phyloP scores from a whole-genome alignment of 495 filamentous ascomycete species.

The Hypoxylon lenormandii region DNA sequence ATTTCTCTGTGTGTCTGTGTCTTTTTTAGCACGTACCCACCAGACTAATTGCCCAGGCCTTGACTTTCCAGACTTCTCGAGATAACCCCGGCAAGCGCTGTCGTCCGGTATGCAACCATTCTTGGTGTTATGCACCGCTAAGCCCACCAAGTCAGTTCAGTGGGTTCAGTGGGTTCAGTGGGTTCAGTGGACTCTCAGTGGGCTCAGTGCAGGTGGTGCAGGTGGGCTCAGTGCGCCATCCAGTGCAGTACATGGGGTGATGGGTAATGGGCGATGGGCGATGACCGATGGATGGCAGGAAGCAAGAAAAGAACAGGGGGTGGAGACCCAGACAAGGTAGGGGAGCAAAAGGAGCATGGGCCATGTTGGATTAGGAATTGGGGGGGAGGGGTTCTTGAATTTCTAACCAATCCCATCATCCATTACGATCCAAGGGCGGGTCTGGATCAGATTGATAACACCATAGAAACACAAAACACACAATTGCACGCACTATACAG shows the following conservation, averaged over 20 bases:
- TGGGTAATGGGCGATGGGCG: conserved; percentile 34
- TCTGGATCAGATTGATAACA: conserved; percentile 38
- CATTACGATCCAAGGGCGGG: not conserved
- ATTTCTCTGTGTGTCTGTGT: conserved; percentile 1
- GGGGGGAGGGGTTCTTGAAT: conserved; percentile 31
- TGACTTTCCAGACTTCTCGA: conserved; percentile 21
- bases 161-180: too few relatives aligned
- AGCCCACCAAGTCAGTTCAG: conserved; percentile 1
- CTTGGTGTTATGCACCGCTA: conserved; percentile 24
- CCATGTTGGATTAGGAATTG: conserved; percentile 8
- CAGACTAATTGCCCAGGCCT: conserved; percentile 3
- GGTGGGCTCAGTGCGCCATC: conserved; percentile 11
- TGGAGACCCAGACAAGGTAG: too few relatives aligned
- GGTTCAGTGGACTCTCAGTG: too few relatives aligned
- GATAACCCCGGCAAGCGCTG: conserved; percentile 23
- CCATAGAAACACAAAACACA: conserved; percentile 8
- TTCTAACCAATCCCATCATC: conserved; percentile 17
- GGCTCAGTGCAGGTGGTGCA: too few relatives aligned
- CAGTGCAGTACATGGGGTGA: conserved; percentile 27
- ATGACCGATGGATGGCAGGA: conserved; percentile 21
- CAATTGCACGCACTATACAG: not conserved
- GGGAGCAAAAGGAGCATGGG: conserved; percentile 22
- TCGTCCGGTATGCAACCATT: conserved; percentile 13
- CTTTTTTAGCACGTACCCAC: conserved; percentile 10
- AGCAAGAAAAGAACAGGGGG: not conserved